phyloP scores from a whole-genome alignment of 768 basidiomycete species.

The Psilocybe subaeruginosa region DNA sequence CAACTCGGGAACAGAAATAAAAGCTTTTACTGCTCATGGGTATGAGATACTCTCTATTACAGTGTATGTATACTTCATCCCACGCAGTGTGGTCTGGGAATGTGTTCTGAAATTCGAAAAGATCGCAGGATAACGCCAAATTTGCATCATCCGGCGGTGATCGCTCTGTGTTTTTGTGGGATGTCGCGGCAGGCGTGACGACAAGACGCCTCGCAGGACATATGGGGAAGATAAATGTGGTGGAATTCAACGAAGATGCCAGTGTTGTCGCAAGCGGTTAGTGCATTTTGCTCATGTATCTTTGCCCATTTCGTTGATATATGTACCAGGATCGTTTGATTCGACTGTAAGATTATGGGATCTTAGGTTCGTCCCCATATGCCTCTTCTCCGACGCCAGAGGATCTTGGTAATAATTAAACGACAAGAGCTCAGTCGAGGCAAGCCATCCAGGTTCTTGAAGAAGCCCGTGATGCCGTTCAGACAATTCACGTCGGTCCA shows the following conservation, averaged over 20 bases:
- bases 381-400: background rate
- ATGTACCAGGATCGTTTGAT: slow-evolving; percentile 84
- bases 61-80: slow-evolving; percentile 59
- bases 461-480: slow-evolving; percentile 87
- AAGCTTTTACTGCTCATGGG: slow-evolving; percentile 88
- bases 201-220: slow-evolving; percentile 86
- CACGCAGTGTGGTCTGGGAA: background rate
- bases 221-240: slow-evolving; percentile 86
- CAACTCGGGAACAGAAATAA: slow-evolving; percentile 83
- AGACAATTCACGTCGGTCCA: slow-evolving; percentile 69
- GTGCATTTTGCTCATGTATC: background rate
- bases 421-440: slow-evolving; percentile 70
- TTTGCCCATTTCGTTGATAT: slow-evolving; percentile 5
- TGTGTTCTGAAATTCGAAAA: slow-evolving; percentile 28
- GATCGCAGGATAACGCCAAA: slow-evolving; percentile 90
- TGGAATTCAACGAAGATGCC: slow-evolving; percentile 89
- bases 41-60: slow-evolving; percentile 93
- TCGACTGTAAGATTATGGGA: slow-evolving; percentile 93
- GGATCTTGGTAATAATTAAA: slow-evolving; percentile 1
- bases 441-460: slow-evolving; percentile 89
- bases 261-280: slow-evolving; percentile 87
- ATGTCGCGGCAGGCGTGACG: slow-evolving; percentile 87
- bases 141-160: slow-evolving; percentile 96
- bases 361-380: slow-evolving; percentile 58
- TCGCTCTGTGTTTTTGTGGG: slow-evolving; percentile 92